Conservation (phyloP, 73 alveolate genomes). For the Blepharisma japonicum region DNA sequence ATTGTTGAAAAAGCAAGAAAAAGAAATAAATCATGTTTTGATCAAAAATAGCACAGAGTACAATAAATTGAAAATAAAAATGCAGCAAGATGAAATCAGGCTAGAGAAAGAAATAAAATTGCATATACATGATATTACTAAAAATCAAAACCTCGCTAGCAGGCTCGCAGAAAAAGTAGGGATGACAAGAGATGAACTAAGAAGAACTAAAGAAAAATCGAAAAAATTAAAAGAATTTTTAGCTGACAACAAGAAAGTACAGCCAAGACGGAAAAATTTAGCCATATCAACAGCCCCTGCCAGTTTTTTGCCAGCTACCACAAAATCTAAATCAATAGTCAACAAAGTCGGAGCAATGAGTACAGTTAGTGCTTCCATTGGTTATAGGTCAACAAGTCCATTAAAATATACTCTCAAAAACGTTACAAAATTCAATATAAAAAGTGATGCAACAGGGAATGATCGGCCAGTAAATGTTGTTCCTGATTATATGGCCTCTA, state of each 20-base stretch:
- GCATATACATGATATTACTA: conserved; percentile 79
- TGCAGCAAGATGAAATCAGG: conserved; percentile 69
- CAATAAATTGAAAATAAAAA: conserved; percentile 70
- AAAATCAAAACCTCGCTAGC: conserved; percentile 58
- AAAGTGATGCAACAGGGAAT: background rate
- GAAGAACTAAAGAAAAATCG: conserved; percentile 52
- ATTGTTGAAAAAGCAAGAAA: conserved; percentile 44
- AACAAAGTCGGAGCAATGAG: background rate
- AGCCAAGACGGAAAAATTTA: background rate
- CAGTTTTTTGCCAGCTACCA: too few species aligned
- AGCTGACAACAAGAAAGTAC: background rate
- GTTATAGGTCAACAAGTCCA: background rate
- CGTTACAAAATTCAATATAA: background rate
- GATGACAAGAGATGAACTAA: conserved; percentile 47
- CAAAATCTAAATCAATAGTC: too few species aligned
- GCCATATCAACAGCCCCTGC: too few species aligned
- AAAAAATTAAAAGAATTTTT: conserved; percentile 34
- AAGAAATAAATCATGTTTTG: conserved; percentile 61
- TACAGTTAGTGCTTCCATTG: background rate
- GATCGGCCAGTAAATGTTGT: background rate
- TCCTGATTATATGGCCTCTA: background rate
- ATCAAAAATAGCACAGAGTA: conserved; percentile 68
- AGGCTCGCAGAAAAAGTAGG: conserved; percentile 51
- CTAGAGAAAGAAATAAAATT: conserved; percentile 73
- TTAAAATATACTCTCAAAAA: background rate